These are phyloP conservation scores for Mycena kentingensis DNA, from an alignment of 768 basidiomycete genomes.

Conservation along the genomic window DNA sequence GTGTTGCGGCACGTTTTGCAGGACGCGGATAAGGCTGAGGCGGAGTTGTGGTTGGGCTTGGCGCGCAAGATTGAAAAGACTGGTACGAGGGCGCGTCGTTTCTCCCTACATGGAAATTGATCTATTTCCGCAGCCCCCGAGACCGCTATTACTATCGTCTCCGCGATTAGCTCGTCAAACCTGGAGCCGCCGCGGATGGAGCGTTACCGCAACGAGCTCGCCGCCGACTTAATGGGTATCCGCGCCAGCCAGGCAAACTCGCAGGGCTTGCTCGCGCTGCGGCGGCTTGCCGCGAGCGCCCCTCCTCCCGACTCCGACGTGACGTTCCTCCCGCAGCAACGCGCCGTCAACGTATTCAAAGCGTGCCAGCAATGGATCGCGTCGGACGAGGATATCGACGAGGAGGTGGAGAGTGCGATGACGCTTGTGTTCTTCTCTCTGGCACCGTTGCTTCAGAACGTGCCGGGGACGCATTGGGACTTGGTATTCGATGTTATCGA, in stretches of 20 bases:
- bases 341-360: constrained; percentile 87
- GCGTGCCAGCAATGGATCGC: constrained; percentile 81
- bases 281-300: constrained; percentile 69
- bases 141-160: constrained; percentile 65
- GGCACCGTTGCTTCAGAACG: constrained; percentile 84
- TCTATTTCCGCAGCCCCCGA: constrained; percentile 56
- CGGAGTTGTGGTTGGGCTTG: constrained; percentile 76
- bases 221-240: constrained; percentile 75
- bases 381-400: constrained; percentile 63
- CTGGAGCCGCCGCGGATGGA: constrained; percentile 74
- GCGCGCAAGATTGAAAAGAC: constrained; percentile 63
- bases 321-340: constrained; percentile 79
- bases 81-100: constrained; percentile 44
- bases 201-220: constrained; percentile 86
- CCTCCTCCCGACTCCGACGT: constrained; percentile 79
- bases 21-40: constrained; percentile 62
- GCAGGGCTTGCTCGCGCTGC: constrained; percentile 68
- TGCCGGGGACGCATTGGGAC: constrained; percentile 90
- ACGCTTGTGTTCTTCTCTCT: constrained; percentile 72
- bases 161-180: constrained; percentile 59
- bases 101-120: background rate
- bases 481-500: constrained; percentile 88
- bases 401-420: constrained; percentile 79
- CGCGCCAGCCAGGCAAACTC: constrained; percentile 61
- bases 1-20: constrained; percentile 63